phyloP scores from a whole-genome alignment of 805 yeast species.

The Lipomyces anomalus region DNA sequence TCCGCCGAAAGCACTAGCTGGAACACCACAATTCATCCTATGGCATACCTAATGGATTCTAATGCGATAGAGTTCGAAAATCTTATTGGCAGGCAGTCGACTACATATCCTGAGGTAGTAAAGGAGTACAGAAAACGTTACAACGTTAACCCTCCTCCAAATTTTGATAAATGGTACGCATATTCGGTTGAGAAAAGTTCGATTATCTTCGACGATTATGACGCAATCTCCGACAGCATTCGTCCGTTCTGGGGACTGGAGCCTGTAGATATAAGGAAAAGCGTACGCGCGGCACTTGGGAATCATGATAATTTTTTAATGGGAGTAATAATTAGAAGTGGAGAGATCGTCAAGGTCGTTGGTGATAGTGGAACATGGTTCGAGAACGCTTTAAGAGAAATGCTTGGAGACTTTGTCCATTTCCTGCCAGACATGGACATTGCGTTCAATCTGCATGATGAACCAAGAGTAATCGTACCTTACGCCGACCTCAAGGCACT shows the following conservation, averaged over 20 bases:
- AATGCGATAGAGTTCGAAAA: conserved; percentile 4
- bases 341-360: conserved; percentile 15
- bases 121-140: conserved; percentile 18
- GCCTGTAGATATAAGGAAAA: conserved; percentile 20
- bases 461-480: conserved; percentile 26
- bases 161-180: conserved; percentile 27
- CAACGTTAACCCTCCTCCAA: conserved; percentile 26
- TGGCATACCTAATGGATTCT: conserved; percentile 18
- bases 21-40: conserved; percentile 23
- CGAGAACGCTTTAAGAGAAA: conserved; percentile 9
- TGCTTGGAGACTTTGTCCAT: conserved; percentile 22
- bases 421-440: conserved; percentile 28
- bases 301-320: conserved; percentile 16
- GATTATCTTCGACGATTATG: conserved; percentile 24
- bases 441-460: conserved; percentile 24
- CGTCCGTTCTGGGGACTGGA: conserved; percentile 26
- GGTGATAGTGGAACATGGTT: conserved; percentile 21
- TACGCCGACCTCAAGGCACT: conserved; percentile 16
- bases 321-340: conserved; percentile 19
- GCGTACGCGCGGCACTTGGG: conserved; percentile 16
- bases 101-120: conserved; percentile 24
- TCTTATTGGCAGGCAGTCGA: conserved; percentile 13
- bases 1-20: conserved; percentile 2
- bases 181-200: conserved; percentile 18
- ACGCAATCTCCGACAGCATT: conserved; percentile 17